phyloP scores from a whole-genome alignment of 106 monocot species.

The Alisma plantagoaquatica region DNA sequence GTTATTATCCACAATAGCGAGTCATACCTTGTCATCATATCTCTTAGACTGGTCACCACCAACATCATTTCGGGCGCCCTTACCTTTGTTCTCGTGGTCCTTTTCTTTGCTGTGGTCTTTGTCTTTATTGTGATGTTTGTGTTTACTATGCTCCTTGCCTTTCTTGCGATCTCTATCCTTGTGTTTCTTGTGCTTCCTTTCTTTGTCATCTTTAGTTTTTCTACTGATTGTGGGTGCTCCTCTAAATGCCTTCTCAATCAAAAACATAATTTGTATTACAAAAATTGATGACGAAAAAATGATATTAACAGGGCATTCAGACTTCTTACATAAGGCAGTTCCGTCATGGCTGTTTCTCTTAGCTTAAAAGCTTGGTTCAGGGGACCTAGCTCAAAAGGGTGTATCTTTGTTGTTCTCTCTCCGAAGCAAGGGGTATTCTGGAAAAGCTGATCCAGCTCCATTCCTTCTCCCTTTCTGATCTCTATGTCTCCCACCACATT shows the following conservation, averaged over 20 bases:
- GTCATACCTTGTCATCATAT: slow-evolving; percentile 69
- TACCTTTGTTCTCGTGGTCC: slow-evolving; percentile 76
- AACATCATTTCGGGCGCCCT: slow-evolving; percentile 38
- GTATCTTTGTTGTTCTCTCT: slow-evolving; percentile 52
- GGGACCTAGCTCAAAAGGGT: slow-evolving; percentile 66
- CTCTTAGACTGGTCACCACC: slow-evolving; percentile 24
- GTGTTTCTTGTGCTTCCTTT: slow-evolving; percentile 85
- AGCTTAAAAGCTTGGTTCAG: slow-evolving; percentile 82
- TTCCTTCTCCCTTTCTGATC: slow-evolving; percentile 89
- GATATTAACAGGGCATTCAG: too few relatives aligned
- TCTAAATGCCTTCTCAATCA: slow-evolving; percentile 42
- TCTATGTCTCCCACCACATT: slow-evolving; percentile 94
- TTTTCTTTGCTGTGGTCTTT: slow-evolving; percentile 86
- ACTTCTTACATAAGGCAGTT: slow-evolving; percentile 70
- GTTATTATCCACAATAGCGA: neutral
- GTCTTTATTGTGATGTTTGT: slow-evolving; percentile 87
- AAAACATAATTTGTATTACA: neutral
- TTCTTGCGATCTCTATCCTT: slow-evolving; percentile 80
- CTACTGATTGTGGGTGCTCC: slow-evolving; percentile 68
- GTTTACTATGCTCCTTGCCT: slow-evolving; percentile 93
- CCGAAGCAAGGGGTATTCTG: slow-evolving; percentile 50
- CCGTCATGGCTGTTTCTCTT: slow-evolving; percentile 66
- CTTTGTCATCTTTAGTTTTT: slow-evolving; percentile 70
- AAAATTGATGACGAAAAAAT: too few relatives aligned
- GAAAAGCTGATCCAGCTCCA: slow-evolving; percentile 89